Percentiles rank a stretch among this genome's conserved stretches.
These are phyloP conservation scores for Avena eriantha DNA, from an alignment of 176 grass and related monocot genomes.

Conservation along the genomic window DNA sequence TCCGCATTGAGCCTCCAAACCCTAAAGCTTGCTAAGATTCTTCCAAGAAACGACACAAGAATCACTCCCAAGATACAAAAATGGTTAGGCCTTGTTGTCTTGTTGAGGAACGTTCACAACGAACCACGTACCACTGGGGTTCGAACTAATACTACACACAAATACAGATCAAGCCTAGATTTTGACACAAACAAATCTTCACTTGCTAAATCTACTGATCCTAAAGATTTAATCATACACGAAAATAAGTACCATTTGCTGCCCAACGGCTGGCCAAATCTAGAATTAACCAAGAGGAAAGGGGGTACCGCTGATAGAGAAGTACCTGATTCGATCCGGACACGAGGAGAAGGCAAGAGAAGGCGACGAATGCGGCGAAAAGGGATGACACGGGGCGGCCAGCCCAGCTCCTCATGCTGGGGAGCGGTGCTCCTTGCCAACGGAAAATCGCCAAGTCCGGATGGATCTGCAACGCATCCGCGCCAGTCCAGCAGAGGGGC, in stretches of 20 bases:
- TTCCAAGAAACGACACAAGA: not conserved
- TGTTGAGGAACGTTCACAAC: not conserved
- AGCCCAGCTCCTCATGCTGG: slow-evolving; percentile 31
- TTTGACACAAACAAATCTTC: not conserved
- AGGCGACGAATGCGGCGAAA: slow-evolving; percentile 14
- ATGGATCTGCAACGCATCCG: slow-evolving; percentile 2
- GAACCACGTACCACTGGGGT: not conserved
- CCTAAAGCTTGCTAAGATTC: not conserved
- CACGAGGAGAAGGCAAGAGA: slow-evolving; percentile 28
- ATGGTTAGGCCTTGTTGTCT: not conserved
- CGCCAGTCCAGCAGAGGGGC: not conserved
- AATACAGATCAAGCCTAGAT: slow-evolving; percentile 16
- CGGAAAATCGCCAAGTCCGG: not conserved
- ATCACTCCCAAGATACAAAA: not conserved
- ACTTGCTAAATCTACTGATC: not conserved
- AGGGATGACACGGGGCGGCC: not conserved
- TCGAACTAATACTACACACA: not conserved
- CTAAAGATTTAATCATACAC: slow-evolving; percentile 9
- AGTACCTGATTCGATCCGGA: slow-evolving; percentile 45
- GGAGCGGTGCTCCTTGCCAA: not conserved
- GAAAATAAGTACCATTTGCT: not conserved
- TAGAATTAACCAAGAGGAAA: not conserved
- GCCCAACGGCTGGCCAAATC: slow-evolving; percentile 1
- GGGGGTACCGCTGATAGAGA: not conserved
- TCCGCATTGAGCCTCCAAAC: not conserved